Percentiles rank a stretch among this genome's conserved stretches.
These are phyloP conservation scores for Jaltomata sinuosa DNA, from an alignment of 257 asterid genomes.

Conservation along the genomic window DNA sequence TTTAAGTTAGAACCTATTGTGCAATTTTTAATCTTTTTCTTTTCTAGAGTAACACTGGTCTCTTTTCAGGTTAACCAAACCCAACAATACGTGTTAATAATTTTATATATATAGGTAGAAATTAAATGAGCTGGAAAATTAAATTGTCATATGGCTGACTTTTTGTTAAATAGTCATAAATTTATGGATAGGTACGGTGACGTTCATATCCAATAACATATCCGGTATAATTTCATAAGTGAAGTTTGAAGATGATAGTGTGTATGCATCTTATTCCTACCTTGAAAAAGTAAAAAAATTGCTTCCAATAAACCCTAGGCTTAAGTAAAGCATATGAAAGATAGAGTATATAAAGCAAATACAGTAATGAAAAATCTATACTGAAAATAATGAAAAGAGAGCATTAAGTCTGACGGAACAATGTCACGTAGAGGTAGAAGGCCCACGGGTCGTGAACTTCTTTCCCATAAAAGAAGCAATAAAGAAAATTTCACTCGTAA, in stretches of 20 bases:
- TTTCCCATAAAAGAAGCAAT: too few species aligned
- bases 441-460: too few species aligned
- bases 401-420: too few species aligned
- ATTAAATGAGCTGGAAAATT: background rate
- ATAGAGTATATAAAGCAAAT: background rate
- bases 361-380: background rate
- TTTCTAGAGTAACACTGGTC: background rate
- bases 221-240: background rate
- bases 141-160: background rate
- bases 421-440: too few species aligned
- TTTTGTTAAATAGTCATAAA: background rate
- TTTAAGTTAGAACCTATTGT: background rate
- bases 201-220: background rate
- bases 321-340: background rate
- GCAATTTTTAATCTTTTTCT: background rate
- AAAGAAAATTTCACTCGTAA: too few species aligned
- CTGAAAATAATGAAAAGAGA: background rate
- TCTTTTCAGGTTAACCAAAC: background rate
- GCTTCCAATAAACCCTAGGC: too few species aligned
- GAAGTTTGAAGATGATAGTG: background rate
- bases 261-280: background rate
- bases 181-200: background rate
- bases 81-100: background rate
- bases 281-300: background rate
- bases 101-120: background rate